phyloP scores from a whole-genome alignment of 1,139 yeast genomes.

The Yamadazyma atlantica region DNA sequence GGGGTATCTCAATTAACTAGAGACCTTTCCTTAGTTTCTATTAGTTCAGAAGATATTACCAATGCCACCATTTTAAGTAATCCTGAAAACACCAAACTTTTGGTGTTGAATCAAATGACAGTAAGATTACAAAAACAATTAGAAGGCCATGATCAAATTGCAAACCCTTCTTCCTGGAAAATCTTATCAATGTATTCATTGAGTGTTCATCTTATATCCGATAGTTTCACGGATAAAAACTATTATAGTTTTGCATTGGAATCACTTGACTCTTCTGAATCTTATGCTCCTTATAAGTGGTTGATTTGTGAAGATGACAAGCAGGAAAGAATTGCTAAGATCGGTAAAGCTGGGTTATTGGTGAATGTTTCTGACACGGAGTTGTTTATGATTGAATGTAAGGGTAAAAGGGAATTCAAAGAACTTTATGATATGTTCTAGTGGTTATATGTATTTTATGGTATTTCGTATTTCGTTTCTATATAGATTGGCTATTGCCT shows the following conservation, averaged over 20 bases:
- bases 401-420: slow-evolving; percentile 44
- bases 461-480: not conserved
- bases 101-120: slow-evolving; percentile 31
- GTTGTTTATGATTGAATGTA: slow-evolving; percentile 47
- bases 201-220: slow-evolving; percentile 28
- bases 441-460: slow-evolving; percentile 7
- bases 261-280: slow-evolving; percentile 15
- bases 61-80: slow-evolving; percentile 23
- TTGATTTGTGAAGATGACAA: slow-evolving; percentile 33
- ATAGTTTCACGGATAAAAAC: slow-evolving; percentile 24
- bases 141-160: slow-evolving; percentile 29
- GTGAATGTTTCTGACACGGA: slow-evolving; percentile 34
- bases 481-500: not conserved
- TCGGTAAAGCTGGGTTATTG: slow-evolving; percentile 48
- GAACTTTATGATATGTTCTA: slow-evolving; percentile 33
- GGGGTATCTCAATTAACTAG: slow-evolving; percentile 8
- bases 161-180: slow-evolving; percentile 44
- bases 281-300: slow-evolving; percentile 31
- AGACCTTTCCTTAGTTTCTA: slow-evolving; percentile 16
- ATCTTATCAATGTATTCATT: slow-evolving; percentile 42
- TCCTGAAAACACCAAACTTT: slow-evolving; percentile 20
- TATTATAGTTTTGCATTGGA: slow-evolving; percentile 31
- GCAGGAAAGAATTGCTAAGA: slow-evolving; percentile 31
- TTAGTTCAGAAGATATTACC: slow-evolving; percentile 19
- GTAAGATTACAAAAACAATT: slow-evolving; percentile 41